phyloP scores from a whole-genome alignment of 1,284 basidiomycete genomes.

The Inonotus hispidus region DNA sequence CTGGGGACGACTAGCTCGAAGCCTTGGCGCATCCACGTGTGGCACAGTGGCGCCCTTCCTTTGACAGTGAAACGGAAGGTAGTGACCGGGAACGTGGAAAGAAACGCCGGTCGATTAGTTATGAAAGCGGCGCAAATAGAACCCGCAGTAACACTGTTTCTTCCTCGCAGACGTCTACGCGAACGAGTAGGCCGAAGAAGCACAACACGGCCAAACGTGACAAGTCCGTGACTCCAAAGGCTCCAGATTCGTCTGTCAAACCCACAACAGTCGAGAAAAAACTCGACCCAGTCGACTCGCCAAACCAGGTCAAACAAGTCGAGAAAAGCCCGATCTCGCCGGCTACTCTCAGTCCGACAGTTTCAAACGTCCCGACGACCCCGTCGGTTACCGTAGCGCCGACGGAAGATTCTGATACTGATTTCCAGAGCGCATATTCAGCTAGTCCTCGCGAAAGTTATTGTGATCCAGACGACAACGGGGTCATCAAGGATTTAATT shows the following conservation, averaged over 20 bases:
- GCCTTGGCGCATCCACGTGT: constrained; percentile 44
- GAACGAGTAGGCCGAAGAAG: constrained; percentile 4
- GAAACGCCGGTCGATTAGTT: constrained; percentile 1
- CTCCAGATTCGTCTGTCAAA: constrained; percentile 27
- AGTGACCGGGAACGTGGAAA: constrained; percentile 8
- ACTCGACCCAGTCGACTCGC: background rate
- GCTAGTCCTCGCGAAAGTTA: constrained; percentile 63
- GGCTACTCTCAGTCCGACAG: constrained; percentile 25
- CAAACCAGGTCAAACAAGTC: background rate
- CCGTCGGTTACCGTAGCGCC: constrained; percentile 35
- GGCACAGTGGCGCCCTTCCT: constrained; percentile 11
- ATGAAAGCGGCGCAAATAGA: constrained; percentile 8
- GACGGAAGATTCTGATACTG: constrained; percentile 77
- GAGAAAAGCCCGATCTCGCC: constrained; percentile 29
- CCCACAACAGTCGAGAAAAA: constrained; percentile 7
- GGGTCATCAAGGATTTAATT: constrained; percentile 17
- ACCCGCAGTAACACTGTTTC: constrained; percentile 22
- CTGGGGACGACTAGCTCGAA: constrained; percentile 53
- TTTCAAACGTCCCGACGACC: constrained; percentile 38
- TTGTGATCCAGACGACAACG: constrained; percentile 34
- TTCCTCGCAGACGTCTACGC: constrained; percentile 23
- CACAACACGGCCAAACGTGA: constrained; percentile 3
- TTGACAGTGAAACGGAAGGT: constrained; percentile 18
- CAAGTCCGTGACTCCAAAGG: constrained; percentile 16
- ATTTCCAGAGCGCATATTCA: constrained; percentile 81